These are phyloP conservation scores for Cetraspora pellucida DNA, from an alignment of 192 early-diverging fungal species.

Conservation along the genomic window DNA sequence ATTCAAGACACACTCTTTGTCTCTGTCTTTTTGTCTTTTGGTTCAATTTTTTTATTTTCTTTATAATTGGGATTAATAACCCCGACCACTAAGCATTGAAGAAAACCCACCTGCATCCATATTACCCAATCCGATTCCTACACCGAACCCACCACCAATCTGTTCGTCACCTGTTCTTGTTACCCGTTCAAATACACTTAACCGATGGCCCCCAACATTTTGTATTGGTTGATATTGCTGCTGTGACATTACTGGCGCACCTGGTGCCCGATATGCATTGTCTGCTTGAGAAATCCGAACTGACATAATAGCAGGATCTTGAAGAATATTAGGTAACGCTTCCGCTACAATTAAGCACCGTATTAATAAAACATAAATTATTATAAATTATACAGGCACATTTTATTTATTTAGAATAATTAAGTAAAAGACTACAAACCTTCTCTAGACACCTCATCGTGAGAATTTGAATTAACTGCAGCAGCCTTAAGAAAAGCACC, in stretches of 20 bases:
- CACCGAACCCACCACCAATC: slow-evolving; percentile 28
- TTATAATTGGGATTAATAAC: slow-evolving; percentile 27
- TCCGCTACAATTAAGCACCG: slow-evolving; percentile 7
- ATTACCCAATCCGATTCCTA: slow-evolving; percentile 37
- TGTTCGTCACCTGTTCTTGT: slow-evolving; percentile 34
- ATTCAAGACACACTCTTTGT: slow-evolving; percentile 1
- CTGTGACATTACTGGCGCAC: slow-evolving; percentile 24
- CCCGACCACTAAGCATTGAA: slow-evolving; percentile 38
- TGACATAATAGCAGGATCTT: slow-evolving; percentile 67
- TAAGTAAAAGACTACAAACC: background rate
- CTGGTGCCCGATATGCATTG: slow-evolving; percentile 24
- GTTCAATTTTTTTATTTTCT: slow-evolving; percentile 17
- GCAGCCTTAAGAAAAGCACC: slow-evolving; percentile 62
- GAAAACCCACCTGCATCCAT: slow-evolving; percentile 36
- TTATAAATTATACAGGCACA: background rate
- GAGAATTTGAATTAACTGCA: slow-evolving; percentile 36
- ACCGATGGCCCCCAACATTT: slow-evolving; percentile 36
- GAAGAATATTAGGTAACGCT: slow-evolving; percentile 42
- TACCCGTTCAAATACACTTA: slow-evolving; percentile 37
- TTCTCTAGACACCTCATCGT: slow-evolving; percentile 31
- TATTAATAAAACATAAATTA: background rate
- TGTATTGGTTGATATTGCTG: slow-evolving; percentile 33
- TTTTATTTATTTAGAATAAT: background rate
- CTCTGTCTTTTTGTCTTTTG: slow-evolving; percentile 2
- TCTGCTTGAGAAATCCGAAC: slow-evolving; percentile 43